Percentiles rank a stretch among this genome's conserved stretches.
These are phyloP conservation scores for Pseudoneurospora amorphoporcata DNA, from an alignment of 495 filamentous ascomycete genomes.

Conservation along the genomic window DNA sequence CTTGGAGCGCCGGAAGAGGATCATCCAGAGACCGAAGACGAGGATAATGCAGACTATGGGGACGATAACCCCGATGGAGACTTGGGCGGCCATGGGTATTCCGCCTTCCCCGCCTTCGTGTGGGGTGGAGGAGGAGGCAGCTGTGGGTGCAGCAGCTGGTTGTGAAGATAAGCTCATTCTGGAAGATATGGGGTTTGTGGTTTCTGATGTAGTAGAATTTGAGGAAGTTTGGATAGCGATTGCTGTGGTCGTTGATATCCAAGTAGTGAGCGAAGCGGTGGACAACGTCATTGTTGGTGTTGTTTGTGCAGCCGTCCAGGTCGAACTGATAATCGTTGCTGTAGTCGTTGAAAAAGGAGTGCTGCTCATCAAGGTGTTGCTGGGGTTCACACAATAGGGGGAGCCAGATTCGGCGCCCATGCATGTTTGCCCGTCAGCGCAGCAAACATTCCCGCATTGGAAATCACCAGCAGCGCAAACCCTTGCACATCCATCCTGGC, in stretches of 20 bases:
- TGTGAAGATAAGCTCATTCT: background rate
- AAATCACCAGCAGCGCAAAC: slow-evolving; percentile 16
- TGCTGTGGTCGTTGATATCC: background rate
- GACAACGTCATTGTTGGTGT: background rate
- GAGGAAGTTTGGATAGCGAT: background rate
- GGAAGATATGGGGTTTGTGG: background rate
- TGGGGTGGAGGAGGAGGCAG: background rate
- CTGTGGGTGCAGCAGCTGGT: background rate
- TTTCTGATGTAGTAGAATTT: background rate
- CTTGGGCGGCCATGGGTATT: slow-evolving; percentile 3
- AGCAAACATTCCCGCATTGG: slow-evolving; percentile 16
- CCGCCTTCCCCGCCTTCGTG: background rate
- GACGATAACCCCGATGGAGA: slow-evolving; percentile 6
- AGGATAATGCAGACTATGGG: slow-evolving; percentile 4
- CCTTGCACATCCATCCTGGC: slow-evolving; percentile 4
- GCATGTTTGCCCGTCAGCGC: slow-evolving; percentile 12
- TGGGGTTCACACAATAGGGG: slow-evolving; percentile 7
- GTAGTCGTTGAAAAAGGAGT: background rate
- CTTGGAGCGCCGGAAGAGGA: slow-evolving; percentile 2
- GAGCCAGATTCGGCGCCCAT: slow-evolving; percentile 2
- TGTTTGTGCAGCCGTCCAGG: background rate
- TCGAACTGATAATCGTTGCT: background rate
- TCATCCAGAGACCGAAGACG: slow-evolving; percentile 4
- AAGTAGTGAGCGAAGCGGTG: background rate
- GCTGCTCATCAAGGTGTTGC: background rate